Percentiles rank a stretch among this genome's conserved stretches.
phyloP scores from a whole-genome alignment of 305 asterid species.

The Solanum hybrid region DNA sequence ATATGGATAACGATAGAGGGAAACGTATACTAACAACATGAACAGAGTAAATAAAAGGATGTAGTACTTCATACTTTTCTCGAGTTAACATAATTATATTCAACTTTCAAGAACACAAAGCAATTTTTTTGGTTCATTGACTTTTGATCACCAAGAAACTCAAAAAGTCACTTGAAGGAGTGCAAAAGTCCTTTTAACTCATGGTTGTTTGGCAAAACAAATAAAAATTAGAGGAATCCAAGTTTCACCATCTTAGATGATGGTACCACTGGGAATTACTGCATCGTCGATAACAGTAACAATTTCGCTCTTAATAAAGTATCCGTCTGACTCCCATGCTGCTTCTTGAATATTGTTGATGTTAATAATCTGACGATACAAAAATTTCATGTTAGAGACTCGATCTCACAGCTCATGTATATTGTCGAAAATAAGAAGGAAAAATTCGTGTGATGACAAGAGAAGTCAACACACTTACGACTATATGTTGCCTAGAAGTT shows the following conservation, averaged over 20 bases:
- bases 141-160: not conserved
- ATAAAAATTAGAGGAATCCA: not conserved
- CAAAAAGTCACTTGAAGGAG: not conserved
- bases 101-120: not conserved
- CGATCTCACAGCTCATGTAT: not conserved
- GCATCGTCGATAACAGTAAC: slow-evolving; percentile 69
- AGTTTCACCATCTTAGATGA: slow-evolving; percentile 26
- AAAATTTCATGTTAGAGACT: not conserved
- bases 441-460: not conserved
- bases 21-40: not conserved
- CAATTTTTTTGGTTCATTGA: not conserved
- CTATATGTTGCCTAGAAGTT: not conserved
- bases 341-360: slow-evolving; percentile 74
- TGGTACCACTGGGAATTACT: slow-evolving; percentile 40
- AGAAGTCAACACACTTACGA: not conserved
- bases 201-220: not conserved
- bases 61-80: not conserved
- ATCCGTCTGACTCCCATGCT: slow-evolving; percentile 68
- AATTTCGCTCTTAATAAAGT: slow-evolving; percentile 70
- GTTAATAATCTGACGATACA: slow-evolving; percentile 46
- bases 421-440: not conserved
- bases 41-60: not conserved
- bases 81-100: not conserved
- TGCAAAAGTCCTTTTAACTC: not conserved
- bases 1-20: not conserved